Conservation (phyloP, 768 basidiomycete genomes). For the Punctularia strigosozonata region DNA sequence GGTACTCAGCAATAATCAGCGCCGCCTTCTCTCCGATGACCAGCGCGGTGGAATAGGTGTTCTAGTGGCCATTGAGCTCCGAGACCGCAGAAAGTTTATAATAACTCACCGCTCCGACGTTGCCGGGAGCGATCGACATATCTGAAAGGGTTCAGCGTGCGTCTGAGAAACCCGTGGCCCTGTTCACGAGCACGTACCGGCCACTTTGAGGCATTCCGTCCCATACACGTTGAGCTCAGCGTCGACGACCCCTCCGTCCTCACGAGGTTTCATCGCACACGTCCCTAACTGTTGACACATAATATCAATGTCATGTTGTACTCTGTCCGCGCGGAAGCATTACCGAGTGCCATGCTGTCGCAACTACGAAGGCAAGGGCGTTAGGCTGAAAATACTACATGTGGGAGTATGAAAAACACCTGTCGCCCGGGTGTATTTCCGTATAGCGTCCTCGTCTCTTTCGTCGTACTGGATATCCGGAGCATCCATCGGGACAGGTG, state of each 20-base stretch:
- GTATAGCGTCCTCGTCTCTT: constrained; percentile 24
- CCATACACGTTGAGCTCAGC: constrained; percentile 52
- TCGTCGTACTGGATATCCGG: constrained; percentile 20
- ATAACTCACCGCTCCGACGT: constrained; percentile 21
- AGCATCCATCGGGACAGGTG: constrained; percentile 14
- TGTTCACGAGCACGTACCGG: constrained; percentile 20
- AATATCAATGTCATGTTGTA: not conserved
- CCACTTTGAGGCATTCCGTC: constrained; percentile 43
- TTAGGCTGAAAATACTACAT: too few species aligned
- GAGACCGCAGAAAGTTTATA: not conserved
- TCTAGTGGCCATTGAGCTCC: constrained; percentile 10
- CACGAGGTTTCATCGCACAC: constrained; percentile 54
- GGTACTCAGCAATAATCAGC: constrained; percentile 43
- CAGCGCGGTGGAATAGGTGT: constrained; percentile 31
- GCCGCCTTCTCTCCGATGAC: constrained; percentile 53
- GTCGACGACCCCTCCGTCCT: constrained; percentile 51
- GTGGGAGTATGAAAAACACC: constrained; percentile 7
- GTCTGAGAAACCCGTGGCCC: not conserved
- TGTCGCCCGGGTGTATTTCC: constrained; percentile 12
- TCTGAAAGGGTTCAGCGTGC: constrained; percentile 12
- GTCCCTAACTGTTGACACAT: constrained; percentile 37
- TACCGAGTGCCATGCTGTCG: constrained; percentile 14
- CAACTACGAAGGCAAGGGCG: constrained; percentile 9
- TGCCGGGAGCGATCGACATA: constrained; percentile 26
- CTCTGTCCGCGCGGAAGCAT: not conserved